These are phyloP conservation scores for Apiotrichum brassicae DNA, from an alignment of 1,284 basidiomycete genomes.

Conservation along the genomic window DNA sequence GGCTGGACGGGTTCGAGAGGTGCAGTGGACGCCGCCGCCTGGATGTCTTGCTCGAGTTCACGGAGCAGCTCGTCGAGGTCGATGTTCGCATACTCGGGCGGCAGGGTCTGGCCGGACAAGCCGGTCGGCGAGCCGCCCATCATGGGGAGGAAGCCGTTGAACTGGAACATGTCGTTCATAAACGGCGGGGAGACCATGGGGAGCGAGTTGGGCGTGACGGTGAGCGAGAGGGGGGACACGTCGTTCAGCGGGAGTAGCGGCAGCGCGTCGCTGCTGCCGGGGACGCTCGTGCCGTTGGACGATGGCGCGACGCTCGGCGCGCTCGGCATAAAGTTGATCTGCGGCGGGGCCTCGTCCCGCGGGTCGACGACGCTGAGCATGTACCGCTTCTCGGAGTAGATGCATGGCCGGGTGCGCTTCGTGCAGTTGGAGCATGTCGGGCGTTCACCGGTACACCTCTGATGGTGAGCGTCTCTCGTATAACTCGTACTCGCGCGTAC, in stretches of 20 bases:
- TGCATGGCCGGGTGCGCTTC: constrained; percentile 10
- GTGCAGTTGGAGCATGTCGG: constrained; percentile 16
- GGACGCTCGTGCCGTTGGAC: background rate
- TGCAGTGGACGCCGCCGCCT: constrained; percentile 2
- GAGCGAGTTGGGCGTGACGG: constrained; percentile 1
- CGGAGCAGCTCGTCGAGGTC: constrained; percentile 9
- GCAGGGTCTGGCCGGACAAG: background rate
- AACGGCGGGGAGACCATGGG: constrained; percentile 2
- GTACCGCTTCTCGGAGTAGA: constrained; percentile 11
- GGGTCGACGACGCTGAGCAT: background rate
- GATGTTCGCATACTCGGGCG: background rate
- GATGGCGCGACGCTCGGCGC: too few relatives aligned
- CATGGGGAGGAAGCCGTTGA: background rate
- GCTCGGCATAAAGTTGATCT: too few relatives aligned
- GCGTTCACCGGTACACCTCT: constrained; percentile 19
- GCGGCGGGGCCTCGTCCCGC: background rate
- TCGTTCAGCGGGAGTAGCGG: background rate
- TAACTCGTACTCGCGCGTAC: background rate
- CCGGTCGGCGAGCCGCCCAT: background rate
- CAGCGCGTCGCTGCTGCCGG: background rate
- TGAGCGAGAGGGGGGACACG: background rate
- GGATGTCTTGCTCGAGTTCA: background rate
- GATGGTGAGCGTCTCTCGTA: background rate
- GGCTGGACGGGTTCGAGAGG: too few relatives aligned
- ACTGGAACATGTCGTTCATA: background rate